phyloP scores from a whole-genome alignment of 2,329 filamentous ascomycete species.

The Claviceps maximensis region DNA sequence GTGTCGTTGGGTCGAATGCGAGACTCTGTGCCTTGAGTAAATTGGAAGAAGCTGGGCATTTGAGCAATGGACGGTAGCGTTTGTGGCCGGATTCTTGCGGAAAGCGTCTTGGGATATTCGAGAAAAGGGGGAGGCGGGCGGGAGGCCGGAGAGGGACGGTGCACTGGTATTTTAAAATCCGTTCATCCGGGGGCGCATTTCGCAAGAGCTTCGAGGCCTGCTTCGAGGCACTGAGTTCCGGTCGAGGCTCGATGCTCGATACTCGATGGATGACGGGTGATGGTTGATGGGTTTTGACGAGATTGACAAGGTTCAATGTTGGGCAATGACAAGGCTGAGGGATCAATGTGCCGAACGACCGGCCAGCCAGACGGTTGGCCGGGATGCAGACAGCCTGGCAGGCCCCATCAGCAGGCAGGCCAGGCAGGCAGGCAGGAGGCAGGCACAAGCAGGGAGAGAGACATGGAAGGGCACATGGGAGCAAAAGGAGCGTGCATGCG shows the following conservation, averaged over 20 bases:
- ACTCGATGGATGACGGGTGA: too few relatives aligned
- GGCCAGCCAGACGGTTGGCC: too few relatives aligned
- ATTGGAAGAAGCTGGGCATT: constrained; percentile 55
- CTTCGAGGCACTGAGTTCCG: not conserved
- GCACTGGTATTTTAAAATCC: not conserved
- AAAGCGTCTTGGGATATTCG: not conserved
- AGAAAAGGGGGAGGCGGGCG: not conserved
- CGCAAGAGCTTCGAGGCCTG: not conserved
- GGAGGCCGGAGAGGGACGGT: not conserved
- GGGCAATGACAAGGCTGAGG: too few relatives aligned
- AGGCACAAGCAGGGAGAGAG: too few relatives aligned
- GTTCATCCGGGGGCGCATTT: not conserved
- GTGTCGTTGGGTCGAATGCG: constrained; percentile 38
- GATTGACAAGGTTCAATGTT: not conserved
- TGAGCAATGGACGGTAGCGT: constrained; percentile 1
- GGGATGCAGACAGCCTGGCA: too few relatives aligned
- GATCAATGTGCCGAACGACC: too few relatives aligned
- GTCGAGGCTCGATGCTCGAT: too few relatives aligned
- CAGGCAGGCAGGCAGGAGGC: too few relatives aligned
- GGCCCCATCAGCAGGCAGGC: too few relatives aligned
- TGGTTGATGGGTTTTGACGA: not conserved
- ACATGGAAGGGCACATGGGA: too few relatives aligned
- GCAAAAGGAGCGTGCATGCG: too few relatives aligned
- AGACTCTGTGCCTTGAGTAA: constrained; percentile 52
- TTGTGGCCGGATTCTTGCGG: not conserved